A percentile compares a stretch with the other conserved stretches of the same genome.
phyloP scores from a whole-genome alignment of 2,329 filamentous ascomycete genomes.

The Ceratocystis diversiconidia region DNA sequence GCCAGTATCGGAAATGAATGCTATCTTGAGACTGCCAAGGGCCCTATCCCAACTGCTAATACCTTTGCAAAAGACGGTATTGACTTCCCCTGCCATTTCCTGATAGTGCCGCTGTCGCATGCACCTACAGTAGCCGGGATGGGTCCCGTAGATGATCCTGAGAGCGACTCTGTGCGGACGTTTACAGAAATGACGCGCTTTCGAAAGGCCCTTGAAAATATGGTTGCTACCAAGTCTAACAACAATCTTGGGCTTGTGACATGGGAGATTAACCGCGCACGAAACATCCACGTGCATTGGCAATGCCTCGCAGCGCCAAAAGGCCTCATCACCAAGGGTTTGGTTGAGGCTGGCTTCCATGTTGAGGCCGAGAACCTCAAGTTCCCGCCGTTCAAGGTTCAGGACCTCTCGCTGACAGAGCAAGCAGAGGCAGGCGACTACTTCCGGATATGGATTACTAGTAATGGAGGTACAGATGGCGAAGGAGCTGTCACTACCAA shows the following conservation, averaged over 20 bases:
- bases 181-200: slow-evolving; percentile 75
- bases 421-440: slow-evolving; percentile 46
- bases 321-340: slow-evolving; percentile 51
- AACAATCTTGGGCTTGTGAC: slow-evolving; percentile 66
- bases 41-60: slow-evolving; percentile 58
- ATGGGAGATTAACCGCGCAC: slow-evolving; percentile 76
- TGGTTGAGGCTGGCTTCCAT: slow-evolving; percentile 79
- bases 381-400: slow-evolving; percentile 37
- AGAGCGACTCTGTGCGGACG: slow-evolving; percentile 44
- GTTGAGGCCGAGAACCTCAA: slow-evolving; percentile 67
- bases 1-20: slow-evolving; percentile 75
- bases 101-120: slow-evolving; percentile 82
- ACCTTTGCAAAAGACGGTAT: slow-evolving; percentile 54
- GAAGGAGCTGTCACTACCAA: slow-evolving; percentile 27
- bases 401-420: slow-evolving; percentile 36
- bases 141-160: slow-evolving; percentile 35
- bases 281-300: slow-evolving; percentile 84
- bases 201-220: slow-evolving; percentile 59
- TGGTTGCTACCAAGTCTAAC: slow-evolving; percentile 47
- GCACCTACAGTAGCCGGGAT: slow-evolving; percentile 60
- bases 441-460: slow-evolving; percentile 74
- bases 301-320: slow-evolving; percentile 70
- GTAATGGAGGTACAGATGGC: slow-evolving; percentile 38
- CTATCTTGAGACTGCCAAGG: slow-evolving; percentile 86
- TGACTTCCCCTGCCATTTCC: slow-evolving; percentile 67